Conservation (phyloP, 78 protist genomes). For the slime mould (Dictyostelium discoideum) region DNA sequence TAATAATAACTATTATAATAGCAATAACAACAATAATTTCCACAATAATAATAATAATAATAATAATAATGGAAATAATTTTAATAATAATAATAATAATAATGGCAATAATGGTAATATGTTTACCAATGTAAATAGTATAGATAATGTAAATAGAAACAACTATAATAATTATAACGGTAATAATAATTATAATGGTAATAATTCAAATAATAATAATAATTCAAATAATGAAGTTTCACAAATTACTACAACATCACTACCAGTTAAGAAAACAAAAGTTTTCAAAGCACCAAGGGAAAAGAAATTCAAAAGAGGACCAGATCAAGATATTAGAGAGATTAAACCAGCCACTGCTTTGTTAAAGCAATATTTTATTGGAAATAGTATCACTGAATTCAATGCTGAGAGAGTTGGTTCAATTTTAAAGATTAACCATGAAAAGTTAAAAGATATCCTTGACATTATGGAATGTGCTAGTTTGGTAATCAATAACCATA, state of each 20-base stretch:
- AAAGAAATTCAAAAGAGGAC: neutral
- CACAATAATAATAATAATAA: neutral
- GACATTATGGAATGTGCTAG: conserved; percentile 5
- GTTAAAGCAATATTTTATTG: neutral
- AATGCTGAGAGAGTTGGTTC: neutral
- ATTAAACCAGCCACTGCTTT: neutral
- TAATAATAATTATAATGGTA: too few species aligned
- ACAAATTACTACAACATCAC: neutral
- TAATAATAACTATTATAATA: neutral
- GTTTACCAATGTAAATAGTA: neutral
- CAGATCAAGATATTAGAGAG: conserved; percentile 6
- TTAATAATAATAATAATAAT: neutral
- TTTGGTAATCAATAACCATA: neutral
- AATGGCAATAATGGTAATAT: neutral
- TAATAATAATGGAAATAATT: neutral
- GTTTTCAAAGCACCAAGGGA: neutral
- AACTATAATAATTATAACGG: too few species aligned
- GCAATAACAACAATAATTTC: neutral
- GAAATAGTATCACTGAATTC: neutral
- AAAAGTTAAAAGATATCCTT: neutral
- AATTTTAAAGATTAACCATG: neutral
- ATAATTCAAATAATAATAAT: too few species aligned
- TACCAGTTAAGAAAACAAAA: neutral
- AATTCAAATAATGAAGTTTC: neutral
- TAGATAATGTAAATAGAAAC: neutral